Evolutionary conservation across 495 filamentous ascomycete genomes (phyloP).

Genomic region (Aspergillus cristatus): DNA sequence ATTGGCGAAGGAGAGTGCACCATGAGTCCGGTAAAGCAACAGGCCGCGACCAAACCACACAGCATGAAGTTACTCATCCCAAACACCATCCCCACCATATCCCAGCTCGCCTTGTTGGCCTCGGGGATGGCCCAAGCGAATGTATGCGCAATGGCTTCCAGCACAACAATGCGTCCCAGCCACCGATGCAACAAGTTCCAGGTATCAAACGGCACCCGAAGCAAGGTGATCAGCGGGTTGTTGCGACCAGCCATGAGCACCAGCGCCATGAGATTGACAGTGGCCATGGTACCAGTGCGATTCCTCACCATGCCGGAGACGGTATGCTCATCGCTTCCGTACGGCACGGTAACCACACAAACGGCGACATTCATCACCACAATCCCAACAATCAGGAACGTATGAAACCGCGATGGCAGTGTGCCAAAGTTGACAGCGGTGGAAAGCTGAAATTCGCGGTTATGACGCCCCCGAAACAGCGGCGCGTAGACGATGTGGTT

Average conservation of each 20-base stretch:
- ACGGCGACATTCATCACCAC: conserved; percentile 69
- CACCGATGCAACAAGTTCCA: conserved; percentile 77
- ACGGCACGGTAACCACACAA: conserved; percentile 65
- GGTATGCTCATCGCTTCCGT: conserved; percentile 23
- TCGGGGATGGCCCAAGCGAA: conserved; percentile 59
- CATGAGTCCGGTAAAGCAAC: conserved; percentile 48
- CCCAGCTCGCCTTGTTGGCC: conserved; percentile 57
- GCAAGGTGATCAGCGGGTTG: conserved; percentile 56
- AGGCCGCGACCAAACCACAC: conserved; percentile 39
- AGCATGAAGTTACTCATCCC: conserved; percentile 46
- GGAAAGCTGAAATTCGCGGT: conserved; percentile 74
- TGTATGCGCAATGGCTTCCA: conserved; percentile 55
- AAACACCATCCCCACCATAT: conserved; percentile 40
- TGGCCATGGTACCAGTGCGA: conserved; percentile 64
- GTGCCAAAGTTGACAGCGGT: conserved; percentile 74
- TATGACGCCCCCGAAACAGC: conserved; percentile 71
- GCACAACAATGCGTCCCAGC: conserved; percentile 63
- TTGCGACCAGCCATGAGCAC: conserved; percentile 59
- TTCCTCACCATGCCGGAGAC: conserved; percentile 55
- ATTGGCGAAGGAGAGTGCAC: conserved; percentile 62
- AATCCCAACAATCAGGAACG: conserved; percentile 59
- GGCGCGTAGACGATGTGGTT: conserved; percentile 77
- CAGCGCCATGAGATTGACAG: conserved; percentile 72
- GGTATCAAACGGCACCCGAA: conserved; percentile 63
- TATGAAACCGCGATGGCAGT: conserved; percentile 76